Conservation (phyloP, 768 basidiomycete species). For the Strobilomyces echinocephalus region DNA sequence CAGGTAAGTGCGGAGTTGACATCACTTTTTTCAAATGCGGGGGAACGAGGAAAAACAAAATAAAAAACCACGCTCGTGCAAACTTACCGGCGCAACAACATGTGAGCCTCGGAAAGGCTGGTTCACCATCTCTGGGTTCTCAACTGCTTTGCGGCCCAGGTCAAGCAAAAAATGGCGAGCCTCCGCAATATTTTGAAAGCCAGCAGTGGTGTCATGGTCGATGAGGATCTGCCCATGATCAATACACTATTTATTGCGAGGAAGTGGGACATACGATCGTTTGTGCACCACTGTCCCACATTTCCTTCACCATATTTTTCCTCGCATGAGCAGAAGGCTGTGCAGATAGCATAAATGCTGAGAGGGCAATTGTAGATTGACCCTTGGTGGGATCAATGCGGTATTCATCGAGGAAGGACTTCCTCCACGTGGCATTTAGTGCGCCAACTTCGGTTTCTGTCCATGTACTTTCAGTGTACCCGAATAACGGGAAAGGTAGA, state of each 20-base stretch:
- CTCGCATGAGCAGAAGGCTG: slow-evolving; percentile 56
- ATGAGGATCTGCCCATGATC: slow-evolving; percentile 61
- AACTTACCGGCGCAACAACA: slow-evolving; percentile 82
- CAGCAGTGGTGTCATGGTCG: slow-evolving; percentile 72
- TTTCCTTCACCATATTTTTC: slow-evolving; percentile 67
- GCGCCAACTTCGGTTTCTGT: slow-evolving; percentile 46
- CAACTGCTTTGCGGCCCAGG: slow-evolving; percentile 55
- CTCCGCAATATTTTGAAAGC: slow-evolving; percentile 75
- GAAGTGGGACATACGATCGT: slow-evolving; percentile 49
- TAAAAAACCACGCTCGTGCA: neutral
- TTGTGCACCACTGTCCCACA: slow-evolving; percentile 91
- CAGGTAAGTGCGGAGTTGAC: slow-evolving; percentile 1
- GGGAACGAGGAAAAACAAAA: slow-evolving; percentile 3
- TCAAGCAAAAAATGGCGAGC: slow-evolving; percentile 70
- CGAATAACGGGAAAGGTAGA: neutral
- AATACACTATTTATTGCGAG: slow-evolving; percentile 1
- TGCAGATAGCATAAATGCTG: slow-evolving; percentile 82
- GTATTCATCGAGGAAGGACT: slow-evolving; percentile 49
- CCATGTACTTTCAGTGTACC: slow-evolving; percentile 8
- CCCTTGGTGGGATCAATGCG: slow-evolving; percentile 40
- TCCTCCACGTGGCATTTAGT: slow-evolving; percentile 51
- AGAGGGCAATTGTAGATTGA: slow-evolving; percentile 61
- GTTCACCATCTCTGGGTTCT: slow-evolving; percentile 38
- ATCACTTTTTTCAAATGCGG: slow-evolving; percentile 17
- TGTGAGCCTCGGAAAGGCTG: slow-evolving; percentile 54